Base-by-base conservation (phyloP, 345 rosid species). In the Citrus medica region DNA sequence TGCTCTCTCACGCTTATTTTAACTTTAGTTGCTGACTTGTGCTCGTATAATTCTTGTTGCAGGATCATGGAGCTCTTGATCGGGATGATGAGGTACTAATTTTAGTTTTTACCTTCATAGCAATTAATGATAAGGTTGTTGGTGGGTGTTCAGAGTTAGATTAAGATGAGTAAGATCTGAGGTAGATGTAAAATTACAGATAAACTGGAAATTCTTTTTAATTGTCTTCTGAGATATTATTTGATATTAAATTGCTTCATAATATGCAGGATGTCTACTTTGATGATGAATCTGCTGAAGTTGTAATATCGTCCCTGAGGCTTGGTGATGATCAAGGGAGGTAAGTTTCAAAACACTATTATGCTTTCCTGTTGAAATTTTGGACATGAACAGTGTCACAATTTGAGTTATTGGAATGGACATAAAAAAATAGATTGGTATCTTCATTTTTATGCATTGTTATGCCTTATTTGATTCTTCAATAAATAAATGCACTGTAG, bases 301-400 rank as follows among this genome's bases (percentile, higher is more conserved):
- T 92, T 51, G 98, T 96, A 68, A 90, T 96, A 84, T 94, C 99
- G 77, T 94, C 99, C 67, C 78, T 96, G 85, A 84, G 98, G 86
- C 97, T 96, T 32, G 97, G 99, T 75, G 98, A 92, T 87, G 95
- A 94, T 79, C 99, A 92, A 84, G 95, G 93, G 67, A 94, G 97
- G 99, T 92, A 76, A 79, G 90, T 77, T 63, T 78, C 32, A 48
- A 53, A 25, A 40, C 17, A 56, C 30, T 62, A 40, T 32, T 71
- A 32, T 32, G 42, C 30, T 32, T 71, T 71, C 22, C 13, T 46
- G 28, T 22, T 42, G 69, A 46, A 53, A 75, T 28, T 64, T 19
- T 32, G 24, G 32, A 5, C 27, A 64, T 48, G 10, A 64, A 19
- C 10, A 1, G 65, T 46, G 63, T 59, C 33, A 17, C 35, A 24